phyloP scores from a whole-genome alignment of 495 filamentous ascomycete genomes.

The Hypoxylon trugodes region DNA sequence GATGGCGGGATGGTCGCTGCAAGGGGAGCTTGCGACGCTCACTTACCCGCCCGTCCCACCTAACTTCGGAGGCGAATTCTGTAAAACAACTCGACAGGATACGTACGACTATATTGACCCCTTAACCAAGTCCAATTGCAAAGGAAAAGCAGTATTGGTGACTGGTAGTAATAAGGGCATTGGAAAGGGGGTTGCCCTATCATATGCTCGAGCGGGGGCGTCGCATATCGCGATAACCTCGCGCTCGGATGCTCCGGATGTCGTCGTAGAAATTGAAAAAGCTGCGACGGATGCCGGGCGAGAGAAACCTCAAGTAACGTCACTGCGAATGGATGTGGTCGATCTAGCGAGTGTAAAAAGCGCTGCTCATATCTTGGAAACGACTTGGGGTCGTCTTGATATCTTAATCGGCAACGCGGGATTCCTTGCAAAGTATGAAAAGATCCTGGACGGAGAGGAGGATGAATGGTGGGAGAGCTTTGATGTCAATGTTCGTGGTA shows the following conservation, averaged over 20 bases:
- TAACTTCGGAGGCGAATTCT: slow-evolving; percentile 24
- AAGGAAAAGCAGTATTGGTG: slow-evolving; percentile 51
- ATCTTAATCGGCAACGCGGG: slow-evolving; percentile 63
- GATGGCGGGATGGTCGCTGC: slow-evolving; percentile 14
- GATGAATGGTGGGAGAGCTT: slow-evolving; percentile 55
- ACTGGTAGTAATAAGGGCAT: slow-evolving; percentile 59
- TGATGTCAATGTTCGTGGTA: slow-evolving; percentile 55
- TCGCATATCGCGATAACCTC: slow-evolving; percentile 43
- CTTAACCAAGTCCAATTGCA: slow-evolving; percentile 36
- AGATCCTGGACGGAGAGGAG: slow-evolving; percentile 50
- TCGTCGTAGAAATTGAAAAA: slow-evolving; percentile 45
- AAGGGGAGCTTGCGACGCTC: slow-evolving; percentile 3
- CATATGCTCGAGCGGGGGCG: slow-evolving; percentile 54
- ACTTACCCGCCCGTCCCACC: slow-evolving; percentile 18
- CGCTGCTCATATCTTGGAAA: slow-evolving; percentile 36
- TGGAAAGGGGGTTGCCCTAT: slow-evolving; percentile 52
- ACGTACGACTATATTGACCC: slow-evolving; percentile 56
- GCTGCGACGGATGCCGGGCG: slow-evolving; percentile 49
- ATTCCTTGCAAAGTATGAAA: slow-evolving; percentile 42
- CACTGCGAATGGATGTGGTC: slow-evolving; percentile 54
- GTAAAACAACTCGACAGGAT: slow-evolving; percentile 42
- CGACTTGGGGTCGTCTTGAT: slow-evolving; percentile 50
- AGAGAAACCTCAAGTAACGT: slow-evolving; percentile 44
- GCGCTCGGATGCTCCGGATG: slow-evolving; percentile 45
- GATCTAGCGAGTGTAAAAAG: slow-evolving; percentile 44